These are phyloP conservation scores for Penicillium sp. DNA, from an alignment of 2,329 filamentous ascomycete species.

Conservation along the genomic window DNA sequence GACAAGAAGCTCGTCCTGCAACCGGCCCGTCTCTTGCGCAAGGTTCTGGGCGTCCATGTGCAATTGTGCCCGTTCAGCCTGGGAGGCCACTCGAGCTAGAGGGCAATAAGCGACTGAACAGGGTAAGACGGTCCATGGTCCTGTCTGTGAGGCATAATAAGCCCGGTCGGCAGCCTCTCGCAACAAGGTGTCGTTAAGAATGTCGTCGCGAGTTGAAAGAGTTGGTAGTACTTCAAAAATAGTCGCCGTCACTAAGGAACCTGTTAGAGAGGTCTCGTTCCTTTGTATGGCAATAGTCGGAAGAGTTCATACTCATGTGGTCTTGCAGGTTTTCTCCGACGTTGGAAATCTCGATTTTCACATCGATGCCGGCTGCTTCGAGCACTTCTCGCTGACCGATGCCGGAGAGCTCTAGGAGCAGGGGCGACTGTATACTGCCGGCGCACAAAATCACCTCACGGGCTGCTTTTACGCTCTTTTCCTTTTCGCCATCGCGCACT, in stretches of 20 bases:
- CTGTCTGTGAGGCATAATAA: constrained; percentile 18
- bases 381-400: constrained; percentile 56
- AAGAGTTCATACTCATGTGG: constrained; percentile 37
- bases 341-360: constrained; percentile 49
- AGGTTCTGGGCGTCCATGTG: constrained; percentile 2
- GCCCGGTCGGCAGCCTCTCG: constrained; percentile 19
- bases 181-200: constrained; percentile 12
- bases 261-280: neutral
- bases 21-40: constrained; percentile 6
- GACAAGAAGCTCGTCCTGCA: constrained; percentile 18
- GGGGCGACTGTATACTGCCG: constrained; percentile 61
- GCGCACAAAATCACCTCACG: constrained; percentile 63
- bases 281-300: constrained; percentile 5
- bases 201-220: constrained; percentile 19
- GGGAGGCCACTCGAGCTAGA: constrained; percentile 13
- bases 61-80: constrained; percentile 8
- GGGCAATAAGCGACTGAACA: constrained; percentile 30
- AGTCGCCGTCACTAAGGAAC: constrained; percentile 33
- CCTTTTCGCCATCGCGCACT: constrained; percentile 43
- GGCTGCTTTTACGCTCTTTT: constrained; percentile 39
- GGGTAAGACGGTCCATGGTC: constrained; percentile 27
- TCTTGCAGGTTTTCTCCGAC: constrained; percentile 58
- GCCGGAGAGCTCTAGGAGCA: constrained; percentile 63
- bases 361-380: constrained; percentile 46
- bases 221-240: constrained; percentile 35